phyloP scores from a whole-genome alignment of 192 early-diverging fungal genomes.

The Rhizoclosmatium globosum region DNA sequence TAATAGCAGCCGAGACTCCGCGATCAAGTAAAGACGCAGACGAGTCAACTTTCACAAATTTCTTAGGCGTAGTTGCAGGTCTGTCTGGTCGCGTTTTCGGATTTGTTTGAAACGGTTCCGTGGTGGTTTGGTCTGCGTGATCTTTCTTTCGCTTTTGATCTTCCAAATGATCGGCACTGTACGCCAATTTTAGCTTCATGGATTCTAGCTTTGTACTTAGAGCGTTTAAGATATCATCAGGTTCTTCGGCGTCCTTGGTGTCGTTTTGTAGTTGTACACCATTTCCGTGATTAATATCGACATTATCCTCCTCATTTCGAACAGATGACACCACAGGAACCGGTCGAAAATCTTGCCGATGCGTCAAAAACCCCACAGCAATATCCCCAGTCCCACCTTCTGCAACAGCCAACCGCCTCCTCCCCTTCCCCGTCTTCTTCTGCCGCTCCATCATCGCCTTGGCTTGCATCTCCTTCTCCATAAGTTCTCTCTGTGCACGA shows the following conservation, averaged over 20 bases:
- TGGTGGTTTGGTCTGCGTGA: background rate
- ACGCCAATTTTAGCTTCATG: background rate
- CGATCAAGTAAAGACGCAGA: constrained; percentile 1
- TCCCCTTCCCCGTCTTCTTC: constrained; percentile 26
- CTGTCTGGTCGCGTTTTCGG: background rate
- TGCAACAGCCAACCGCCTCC: constrained; percentile 12
- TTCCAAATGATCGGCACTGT: background rate
- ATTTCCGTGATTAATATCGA: background rate
- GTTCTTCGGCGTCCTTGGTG: background rate
- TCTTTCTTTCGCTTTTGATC: background rate
- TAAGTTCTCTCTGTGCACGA: background rate
- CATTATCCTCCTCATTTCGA: background rate
- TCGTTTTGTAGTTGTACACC: background rate
- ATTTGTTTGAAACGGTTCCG: background rate
- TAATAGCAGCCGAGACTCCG: constrained; percentile 26
- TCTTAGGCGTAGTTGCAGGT: background rate
- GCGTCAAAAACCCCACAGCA: constrained; percentile 16
- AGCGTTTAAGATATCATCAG: background rate
- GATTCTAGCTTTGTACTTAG: constrained; percentile 4
- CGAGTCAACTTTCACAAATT: constrained; percentile 15
- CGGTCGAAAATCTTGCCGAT: constrained; percentile 7
- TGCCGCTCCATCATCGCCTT: background rate
- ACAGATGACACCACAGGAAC: background rate
- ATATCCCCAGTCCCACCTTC: constrained; percentile 26
- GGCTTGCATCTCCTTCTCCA: background rate